Base-by-base conservation (phyloP, 768 basidiomycete species). In the Auricularia sp. region DNA sequence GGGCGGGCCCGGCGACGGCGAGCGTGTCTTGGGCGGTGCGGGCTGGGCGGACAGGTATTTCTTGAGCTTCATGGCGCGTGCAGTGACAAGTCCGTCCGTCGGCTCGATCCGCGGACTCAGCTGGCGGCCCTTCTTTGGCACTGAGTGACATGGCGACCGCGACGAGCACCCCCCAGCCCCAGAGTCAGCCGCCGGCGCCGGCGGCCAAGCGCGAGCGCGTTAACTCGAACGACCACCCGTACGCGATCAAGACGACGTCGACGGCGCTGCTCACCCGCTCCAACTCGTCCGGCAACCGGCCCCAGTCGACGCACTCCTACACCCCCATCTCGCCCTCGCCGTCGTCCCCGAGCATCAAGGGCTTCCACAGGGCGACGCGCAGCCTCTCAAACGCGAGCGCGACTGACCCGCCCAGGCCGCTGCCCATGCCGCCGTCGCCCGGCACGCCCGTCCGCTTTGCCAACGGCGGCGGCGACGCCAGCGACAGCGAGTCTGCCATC, bases 171-270 rank as follows among this genome's bases (percentile, higher is more conserved):
- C 47, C 47, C 18, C 47, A 51, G 47, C 18, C 47, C 47, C 18
- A 8, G 47, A 16, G 29, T 29, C 29, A 29, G 29, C 29, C 29
- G 29, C 29, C 29, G 29, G 2, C 29, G 29, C 29, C 29, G 2
- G 29, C 47, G 47, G 11, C 8, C 10, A 51, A 51, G 56, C 56
- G 56, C 56, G 56, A 59, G 34, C 56, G 56, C 7, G 34, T 29
- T 4, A 35, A 59, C 23, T 36, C n/a, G 35, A 35, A 23, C 23
- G 56, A 90, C 68, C 90, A 92, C 70, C 90, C 90, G 0, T 92
- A 91, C 71, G 83, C 88, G 5, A 87, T 92, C 68, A 88, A 86
- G 72, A 91, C 91, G 0, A 91, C 90, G 0, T 86, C 87, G 1
- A 86, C 87, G 0, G 90, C 79, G 0, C 67, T 90, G 23, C 78